Percentiles rank a stretch among this genome's conserved stretches.
Conservation (phyloP, 2,329 filamentous ascomycete species). For the Lizonia empirigonia region DNA sequence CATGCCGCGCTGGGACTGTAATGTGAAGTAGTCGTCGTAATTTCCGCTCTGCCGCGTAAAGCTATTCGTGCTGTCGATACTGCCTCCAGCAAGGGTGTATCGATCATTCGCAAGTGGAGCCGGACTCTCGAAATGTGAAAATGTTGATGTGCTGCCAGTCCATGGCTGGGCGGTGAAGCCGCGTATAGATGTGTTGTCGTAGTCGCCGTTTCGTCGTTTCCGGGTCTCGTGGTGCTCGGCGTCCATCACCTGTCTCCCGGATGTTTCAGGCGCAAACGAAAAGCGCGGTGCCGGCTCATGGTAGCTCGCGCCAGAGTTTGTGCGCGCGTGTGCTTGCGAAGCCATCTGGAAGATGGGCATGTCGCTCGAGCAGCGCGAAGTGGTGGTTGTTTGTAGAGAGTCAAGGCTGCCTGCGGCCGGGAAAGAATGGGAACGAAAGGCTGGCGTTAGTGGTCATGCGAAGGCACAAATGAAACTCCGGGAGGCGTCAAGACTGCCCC, state of each 20-base stretch:
- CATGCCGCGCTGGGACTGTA: slow-evolving; percentile 45
- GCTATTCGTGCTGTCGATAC: slow-evolving; percentile 55
- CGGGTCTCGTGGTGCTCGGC: slow-evolving; percentile 38
- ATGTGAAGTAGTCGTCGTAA: slow-evolving; percentile 50
- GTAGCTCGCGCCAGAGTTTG: slow-evolving; percentile 21
- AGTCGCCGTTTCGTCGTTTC: slow-evolving; percentile 34
- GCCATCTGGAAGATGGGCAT: slow-evolving; percentile 40
- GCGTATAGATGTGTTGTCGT: slow-evolving; percentile 20
- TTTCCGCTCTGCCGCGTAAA: slow-evolving; percentile 47
- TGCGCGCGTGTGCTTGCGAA: slow-evolving; percentile 22
- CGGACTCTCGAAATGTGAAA: slow-evolving; percentile 44
- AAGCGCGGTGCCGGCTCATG: slow-evolving; percentile 34
- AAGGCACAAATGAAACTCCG: neutral
- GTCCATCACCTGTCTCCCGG: slow-evolving; percentile 37
- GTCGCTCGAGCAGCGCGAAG: slow-evolving; percentile 26
- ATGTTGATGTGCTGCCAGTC: slow-evolving; percentile 29
- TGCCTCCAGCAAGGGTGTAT: slow-evolving; percentile 56
- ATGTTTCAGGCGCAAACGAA: slow-evolving; percentile 33
- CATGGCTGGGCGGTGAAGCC: slow-evolving; percentile 25
- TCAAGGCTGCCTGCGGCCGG: slow-evolving; percentile 29
- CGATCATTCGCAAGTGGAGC: slow-evolving; percentile 57
- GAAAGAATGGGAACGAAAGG: slow-evolving; percentile 15
- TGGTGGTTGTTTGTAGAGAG: slow-evolving; percentile 30
- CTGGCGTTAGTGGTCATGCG: neutral
- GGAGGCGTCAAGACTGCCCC: slow-evolving; percentile 6